Evolutionary conservation across 1,139 yeast species (phyloP).

Genomic region (Eremothecium coryli): DNA sequence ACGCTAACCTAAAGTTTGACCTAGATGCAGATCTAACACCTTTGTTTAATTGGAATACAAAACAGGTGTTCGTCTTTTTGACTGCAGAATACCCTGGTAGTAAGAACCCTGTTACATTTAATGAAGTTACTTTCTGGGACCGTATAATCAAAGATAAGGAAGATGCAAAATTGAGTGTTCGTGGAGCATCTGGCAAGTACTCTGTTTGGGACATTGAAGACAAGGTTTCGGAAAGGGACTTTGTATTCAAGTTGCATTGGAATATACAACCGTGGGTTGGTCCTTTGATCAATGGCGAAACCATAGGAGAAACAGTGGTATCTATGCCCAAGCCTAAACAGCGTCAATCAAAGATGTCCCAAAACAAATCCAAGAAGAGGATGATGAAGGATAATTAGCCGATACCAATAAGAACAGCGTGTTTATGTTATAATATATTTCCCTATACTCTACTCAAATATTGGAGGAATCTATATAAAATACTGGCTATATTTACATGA

Average conservation of each 20-base stretch:
- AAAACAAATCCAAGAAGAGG: constrained; percentile 1
- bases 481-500: background rate
- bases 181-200: constrained; percentile 58
- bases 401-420: no score
- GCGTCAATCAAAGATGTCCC: background rate
- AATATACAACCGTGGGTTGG: constrained; percentile 91
- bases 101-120: constrained; percentile 33
- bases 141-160: constrained; percentile 53
- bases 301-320: constrained; percentile 30
- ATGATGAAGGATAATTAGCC: constrained; percentile 2
- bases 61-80: constrained; percentile 81
- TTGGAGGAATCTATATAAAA: background rate
- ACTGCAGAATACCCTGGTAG: constrained; percentile 64
- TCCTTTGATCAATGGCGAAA: constrained; percentile 60
- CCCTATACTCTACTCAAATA: background rate
- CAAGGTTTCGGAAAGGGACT: constrained; percentile 57
- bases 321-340: constrained; percentile 2
- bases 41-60: constrained; percentile 93
- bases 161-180: constrained; percentile 48
- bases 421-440: no score
- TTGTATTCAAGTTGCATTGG: constrained; percentile 71
- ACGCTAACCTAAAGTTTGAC: constrained; percentile 63
- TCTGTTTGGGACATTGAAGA: constrained; percentile 82
- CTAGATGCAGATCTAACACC: constrained; percentile 60
- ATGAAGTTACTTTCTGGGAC: constrained; percentile 83